Evolutionary conservation across 768 basidiomycete genomes (phyloP), one percentile per base, ranked within the genome.

Genomic region (Naganishia onofrii): DNA sequence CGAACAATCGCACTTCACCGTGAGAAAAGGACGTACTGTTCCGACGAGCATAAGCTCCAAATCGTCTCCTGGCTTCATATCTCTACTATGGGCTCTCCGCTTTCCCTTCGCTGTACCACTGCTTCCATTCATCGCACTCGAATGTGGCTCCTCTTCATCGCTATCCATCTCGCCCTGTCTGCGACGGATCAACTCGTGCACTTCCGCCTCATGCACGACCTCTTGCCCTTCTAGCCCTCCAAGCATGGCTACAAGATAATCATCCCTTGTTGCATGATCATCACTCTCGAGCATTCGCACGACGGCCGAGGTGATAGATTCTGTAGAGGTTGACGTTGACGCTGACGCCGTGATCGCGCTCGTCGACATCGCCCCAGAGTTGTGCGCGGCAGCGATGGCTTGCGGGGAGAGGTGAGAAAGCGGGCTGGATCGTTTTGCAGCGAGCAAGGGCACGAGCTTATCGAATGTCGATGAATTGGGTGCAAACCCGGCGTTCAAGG

Each of bases 31-130:
- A 65, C 71, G 17, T 44, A 71, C 71, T 58, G 77, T 79, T 3
- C 80, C 80, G 5, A 74, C 77, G 21, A 81, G 65, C 32, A 80
- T 60, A 54, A 81, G 69, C 71, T 80, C 79, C 48, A 81, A 51
- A 23, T 77, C 76, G 8, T 71, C 68, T 17, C 70, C 74, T 10
- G 34, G 34, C 38, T 8, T 21, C 12, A 23, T n/a, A 8, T 10
- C 42, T 7, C 42, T 42, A 51, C 48, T 12, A 7, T 19, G 23
- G 13, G 4, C 19, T 12, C 9, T 36, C 21, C 34, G 65, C 29
- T 32, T 52, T 13, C 48, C 48, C 21, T 13, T 38, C 6, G 46
- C 65, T 32, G 21, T 10, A n/a, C n/a, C 31, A 21, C 28, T 34
- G 1, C 52, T 53, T 31, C 36, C 46, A 6, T 32, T 10, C 19